Evolutionary conservation across 2,329 filamentous ascomycete species (phyloP).

Genomic region (Ophiostoma sp.): DNA sequence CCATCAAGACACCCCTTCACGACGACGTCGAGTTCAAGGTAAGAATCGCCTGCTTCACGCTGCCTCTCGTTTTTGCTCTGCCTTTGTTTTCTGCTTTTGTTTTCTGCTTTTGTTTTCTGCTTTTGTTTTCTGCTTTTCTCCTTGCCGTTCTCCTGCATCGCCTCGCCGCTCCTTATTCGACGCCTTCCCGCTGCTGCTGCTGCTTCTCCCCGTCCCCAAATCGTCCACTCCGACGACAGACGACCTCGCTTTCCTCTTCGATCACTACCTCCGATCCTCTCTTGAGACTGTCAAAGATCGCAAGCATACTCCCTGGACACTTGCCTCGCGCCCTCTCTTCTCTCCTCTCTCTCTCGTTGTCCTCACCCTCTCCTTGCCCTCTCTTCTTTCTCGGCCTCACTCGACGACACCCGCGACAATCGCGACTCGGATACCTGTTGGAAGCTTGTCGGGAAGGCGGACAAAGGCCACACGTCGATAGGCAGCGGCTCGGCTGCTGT

Average conservation of each 20-base stretch:
- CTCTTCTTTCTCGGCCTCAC: not conserved
- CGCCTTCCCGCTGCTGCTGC: not conserved
- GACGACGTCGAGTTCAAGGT: conserved; percentile 9
- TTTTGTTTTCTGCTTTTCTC: not conserved
- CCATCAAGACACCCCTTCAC: not conserved
- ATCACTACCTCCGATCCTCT: not conserved
- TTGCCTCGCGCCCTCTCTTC: not conserved
- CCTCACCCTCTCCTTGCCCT: not conserved
- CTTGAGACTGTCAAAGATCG: not conserved
- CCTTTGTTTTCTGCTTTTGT: not conserved
- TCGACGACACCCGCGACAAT: not conserved
- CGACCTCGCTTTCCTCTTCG: not conserved
- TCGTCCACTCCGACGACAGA: not conserved
- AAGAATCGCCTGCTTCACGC: not conserved
- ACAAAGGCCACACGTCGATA: not conserved
- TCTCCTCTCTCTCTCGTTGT: not conserved
- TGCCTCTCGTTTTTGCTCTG: not conserved
- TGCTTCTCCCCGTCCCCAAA: not conserved
- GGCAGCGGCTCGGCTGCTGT: not conserved
- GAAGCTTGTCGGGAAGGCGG: not conserved
- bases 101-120: not conserved
- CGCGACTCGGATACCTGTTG: not conserved
- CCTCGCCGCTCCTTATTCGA: not conserved
- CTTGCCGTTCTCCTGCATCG: not conserved
- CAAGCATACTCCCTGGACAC: too few species aligned